A percentile compares a stretch with the other conserved stretches of the same genome.
phyloP scores from a whole-genome alignment of 805 yeast species.

The Danielia oregonensis region DNA sequence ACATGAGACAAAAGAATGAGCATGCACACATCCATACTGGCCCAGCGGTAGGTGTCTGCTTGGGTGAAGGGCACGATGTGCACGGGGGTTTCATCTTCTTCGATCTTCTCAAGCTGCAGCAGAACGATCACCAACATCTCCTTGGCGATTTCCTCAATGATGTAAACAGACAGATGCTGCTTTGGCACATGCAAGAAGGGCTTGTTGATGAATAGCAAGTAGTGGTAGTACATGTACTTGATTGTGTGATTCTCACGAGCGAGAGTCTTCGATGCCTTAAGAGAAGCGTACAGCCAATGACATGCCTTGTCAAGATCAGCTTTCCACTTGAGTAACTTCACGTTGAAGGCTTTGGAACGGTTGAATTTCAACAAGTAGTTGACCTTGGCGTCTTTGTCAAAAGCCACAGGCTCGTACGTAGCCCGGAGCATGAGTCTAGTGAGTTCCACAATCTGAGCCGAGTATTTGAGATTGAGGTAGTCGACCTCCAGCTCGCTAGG shows the following conservation, averaged over 20 bases:
- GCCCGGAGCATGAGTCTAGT: slow-evolving; percentile 13
- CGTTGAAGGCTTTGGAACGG: slow-evolving; percentile 14
- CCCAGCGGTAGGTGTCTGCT: slow-evolving; percentile 9
- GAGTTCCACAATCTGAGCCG: slow-evolving; percentile 14
- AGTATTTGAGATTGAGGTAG: slow-evolving; percentile 9
- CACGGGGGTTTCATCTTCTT: slow-evolving; percentile 2
- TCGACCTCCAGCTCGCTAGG: slow-evolving; percentile 10
- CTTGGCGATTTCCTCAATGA: slow-evolving; percentile 16
- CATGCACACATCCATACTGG: slow-evolving; percentile 15
- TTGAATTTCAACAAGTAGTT: slow-evolving; percentile 17
- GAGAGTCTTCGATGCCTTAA: slow-evolving; percentile 10
- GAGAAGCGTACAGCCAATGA: slow-evolving; percentile 14
- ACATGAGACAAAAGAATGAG: slow-evolving; percentile 13
- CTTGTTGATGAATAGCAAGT: slow-evolving; percentile 15
- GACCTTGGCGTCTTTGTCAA: slow-evolving; percentile 14
- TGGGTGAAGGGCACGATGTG: slow-evolving; percentile 1
- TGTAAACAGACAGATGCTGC: slow-evolving; percentile 13
- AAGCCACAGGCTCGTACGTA: slow-evolving; percentile 15
- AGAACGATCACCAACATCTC: slow-evolving; percentile 12
- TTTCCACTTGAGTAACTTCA: slow-evolving; percentile 15
- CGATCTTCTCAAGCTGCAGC: slow-evolving; percentile 9
- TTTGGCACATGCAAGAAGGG: slow-evolving; percentile 18
- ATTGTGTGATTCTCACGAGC: slow-evolving; percentile 14
- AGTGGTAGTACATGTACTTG: slow-evolving; percentile 13
- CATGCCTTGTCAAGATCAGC: slow-evolving; percentile 10